Evolutionary conservation across 345 rosid genomes (phyloP), one percentile per base, ranked within the genome.

Genomic region (Murraya koenigii): DNA sequence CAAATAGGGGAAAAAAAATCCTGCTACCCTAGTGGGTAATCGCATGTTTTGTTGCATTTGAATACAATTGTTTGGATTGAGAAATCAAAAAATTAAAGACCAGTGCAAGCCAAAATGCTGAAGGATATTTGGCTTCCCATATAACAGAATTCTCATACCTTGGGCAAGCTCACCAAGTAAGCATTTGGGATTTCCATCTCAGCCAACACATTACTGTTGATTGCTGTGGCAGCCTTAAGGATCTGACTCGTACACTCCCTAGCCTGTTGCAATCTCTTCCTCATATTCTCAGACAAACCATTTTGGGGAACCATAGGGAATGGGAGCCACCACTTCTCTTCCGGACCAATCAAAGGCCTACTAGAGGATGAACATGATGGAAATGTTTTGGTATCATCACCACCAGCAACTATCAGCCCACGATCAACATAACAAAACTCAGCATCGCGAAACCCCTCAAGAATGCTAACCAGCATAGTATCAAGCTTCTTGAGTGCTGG

Each of bases 281-380:
- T 89, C 13, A 76, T 76, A 13, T 80, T 85, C 22, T 85, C 86
- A 5, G 89, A 85, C 74, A 89, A 75, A 33, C 93, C 93, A 71
- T 78, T 80, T 1, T 84, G 38, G 2, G 85, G 87, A 15, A 89
- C 80, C 66, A 82, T 85, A 1, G 93, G 93, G 62, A 88, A 86
- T 0, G 93, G 93, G 68, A 87, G 81, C 93, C 93, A 87, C 93
- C 93, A 87, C 69, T 89, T 89, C 78, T 89, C 93, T 74, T 89
- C 89, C 76, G 84, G 87, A 76, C 84, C 76, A 72, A 76, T 74
- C 22, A 86, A 84, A 80, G 80, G 86, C 78, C 83, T 76, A 47
- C 80, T 82, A 47, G 81, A 75, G 20, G 80, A 80, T 4, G 80
- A 71, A 4, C 86, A 72, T 68, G 66, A 75, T 1, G 69, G 66